Conservation (phyloP, 1,139 yeast genomes). For the Insectozyma bohioensis region DNA sequence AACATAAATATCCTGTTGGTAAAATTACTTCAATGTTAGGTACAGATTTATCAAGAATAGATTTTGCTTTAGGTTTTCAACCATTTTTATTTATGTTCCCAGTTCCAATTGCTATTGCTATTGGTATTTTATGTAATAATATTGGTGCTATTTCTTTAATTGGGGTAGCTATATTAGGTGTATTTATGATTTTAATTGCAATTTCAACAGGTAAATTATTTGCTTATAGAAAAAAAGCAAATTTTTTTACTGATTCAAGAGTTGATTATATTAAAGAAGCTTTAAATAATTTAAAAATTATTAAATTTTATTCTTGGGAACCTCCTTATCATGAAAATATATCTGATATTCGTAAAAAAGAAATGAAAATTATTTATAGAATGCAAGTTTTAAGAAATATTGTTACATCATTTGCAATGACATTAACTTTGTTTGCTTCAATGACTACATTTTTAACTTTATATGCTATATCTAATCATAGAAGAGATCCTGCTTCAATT, state of each 20-base stretch:
- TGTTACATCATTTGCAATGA: slow-evolving; percentile 55
- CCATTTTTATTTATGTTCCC: slow-evolving; percentile 31
- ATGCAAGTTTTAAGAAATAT: slow-evolving; percentile 60
- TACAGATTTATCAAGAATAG: slow-evolving; percentile 38
- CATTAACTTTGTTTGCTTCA: slow-evolving; percentile 67
- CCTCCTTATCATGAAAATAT: slow-evolving; percentile 51
- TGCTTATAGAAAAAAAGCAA: slow-evolving; percentile 27
- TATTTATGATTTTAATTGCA: slow-evolving; percentile 25
- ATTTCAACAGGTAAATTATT: slow-evolving; percentile 26
- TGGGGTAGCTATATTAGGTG: slow-evolving; percentile 32
- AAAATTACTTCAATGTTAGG: slow-evolving; percentile 57
- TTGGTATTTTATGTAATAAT: slow-evolving; percentile 32
- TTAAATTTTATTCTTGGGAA: slow-evolving; percentile 64
- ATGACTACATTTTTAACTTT: slow-evolving; percentile 72
- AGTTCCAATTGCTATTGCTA: slow-evolving; percentile 29
- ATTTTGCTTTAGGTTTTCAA: slow-evolving; percentile 33
- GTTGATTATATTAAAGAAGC: slow-evolving; percentile 37
- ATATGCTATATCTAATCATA: slow-evolving; percentile 45
- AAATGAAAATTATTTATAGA: slow-evolving; percentile 47
- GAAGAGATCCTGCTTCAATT: slow-evolving; percentile 64
- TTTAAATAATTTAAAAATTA: slow-evolving; percentile 33
- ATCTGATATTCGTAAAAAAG: slow-evolving; percentile 45
- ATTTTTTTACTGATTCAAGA: slow-evolving; percentile 32
- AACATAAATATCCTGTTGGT: slow-evolving; percentile 61
- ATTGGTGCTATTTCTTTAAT: slow-evolving; percentile 38